Evolutionary conservation across 192 early-diverging fungal species (phyloP).

Genomic region (Rhizophagus clarus): DNA sequence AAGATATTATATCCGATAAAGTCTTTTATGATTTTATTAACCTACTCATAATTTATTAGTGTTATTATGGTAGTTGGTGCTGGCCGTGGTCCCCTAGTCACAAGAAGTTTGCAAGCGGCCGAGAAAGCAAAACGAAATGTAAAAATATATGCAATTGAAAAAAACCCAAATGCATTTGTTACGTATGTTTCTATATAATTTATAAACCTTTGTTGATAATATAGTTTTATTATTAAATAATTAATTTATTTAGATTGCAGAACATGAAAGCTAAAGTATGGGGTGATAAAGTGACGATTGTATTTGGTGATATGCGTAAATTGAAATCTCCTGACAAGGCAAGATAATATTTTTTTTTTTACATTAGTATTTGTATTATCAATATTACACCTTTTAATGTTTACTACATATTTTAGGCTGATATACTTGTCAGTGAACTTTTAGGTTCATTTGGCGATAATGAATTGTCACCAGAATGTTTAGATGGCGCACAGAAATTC

Average conservation of each 20-base stretch:
- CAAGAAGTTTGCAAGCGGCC: constrained; percentile 81
- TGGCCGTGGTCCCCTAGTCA: constrained; percentile 93
- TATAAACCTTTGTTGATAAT: not conserved
- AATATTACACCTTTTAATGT: not conserved
- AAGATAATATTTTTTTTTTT: constrained; percentile 14
- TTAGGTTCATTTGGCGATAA: constrained; percentile 99
- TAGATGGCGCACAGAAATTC: constrained; percentile 87
- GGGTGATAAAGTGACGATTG: constrained; percentile 79
- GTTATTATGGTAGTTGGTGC: constrained; percentile 94
- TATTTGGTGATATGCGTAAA: constrained; percentile 89
- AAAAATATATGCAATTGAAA: constrained; percentile 87
- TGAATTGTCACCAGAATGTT: constrained; percentile 98
- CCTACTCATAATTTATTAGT: constrained; percentile 37
- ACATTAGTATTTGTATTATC: constrained; percentile 2
- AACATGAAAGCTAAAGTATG: constrained; percentile 73
- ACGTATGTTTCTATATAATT: constrained; percentile 49
- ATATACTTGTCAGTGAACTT: constrained; percentile 95
- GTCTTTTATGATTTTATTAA: constrained; percentile 17
- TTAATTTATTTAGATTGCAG: constrained; percentile 59
- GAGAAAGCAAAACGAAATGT: constrained; percentile 60
- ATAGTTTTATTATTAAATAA: not conserved
- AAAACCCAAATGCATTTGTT: constrained; percentile 95
- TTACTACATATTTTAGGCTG: constrained; percentile 48
- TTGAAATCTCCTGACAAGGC: constrained; percentile 73
- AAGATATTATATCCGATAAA: not conserved